Percentiles rank a stretch among this genome's conserved stretches.
Evolutionary conservation across 257 asterid genomes (phyloP).

Genomic region (Cordia subcordata): DNA sequence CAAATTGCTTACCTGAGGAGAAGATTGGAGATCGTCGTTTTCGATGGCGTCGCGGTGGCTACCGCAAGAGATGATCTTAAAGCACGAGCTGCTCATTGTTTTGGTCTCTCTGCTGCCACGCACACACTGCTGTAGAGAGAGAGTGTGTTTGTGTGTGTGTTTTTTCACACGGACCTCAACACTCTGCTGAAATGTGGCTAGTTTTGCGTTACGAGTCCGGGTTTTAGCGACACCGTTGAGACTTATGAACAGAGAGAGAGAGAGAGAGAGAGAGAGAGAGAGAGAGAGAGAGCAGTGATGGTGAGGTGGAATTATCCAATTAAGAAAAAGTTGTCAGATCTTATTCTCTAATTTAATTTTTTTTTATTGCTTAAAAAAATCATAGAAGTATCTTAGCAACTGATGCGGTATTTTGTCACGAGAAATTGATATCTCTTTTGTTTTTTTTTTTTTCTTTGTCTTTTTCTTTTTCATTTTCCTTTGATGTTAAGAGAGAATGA

Average conservation of each 20-base stretch:
- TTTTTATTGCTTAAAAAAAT: neutral
- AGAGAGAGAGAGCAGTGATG: neutral
- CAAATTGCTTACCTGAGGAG: slow-evolving; percentile 35
- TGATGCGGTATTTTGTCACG: neutral
- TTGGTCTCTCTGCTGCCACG: slow-evolving; percentile 39
- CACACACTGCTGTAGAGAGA: neutral
- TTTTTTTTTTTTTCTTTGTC: too few species aligned
- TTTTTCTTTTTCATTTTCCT: too few species aligned
- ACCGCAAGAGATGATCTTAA: slow-evolving; percentile 75
- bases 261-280: neutral
- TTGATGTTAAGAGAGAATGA: too few species aligned
- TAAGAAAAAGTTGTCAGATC: slow-evolving; percentile 16
- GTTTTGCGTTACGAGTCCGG: slow-evolving; percentile 45
- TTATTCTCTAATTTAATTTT: neutral
- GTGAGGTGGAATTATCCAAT: slow-evolving; percentile 6
- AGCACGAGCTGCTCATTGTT: slow-evolving; percentile 42
- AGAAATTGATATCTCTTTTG: neutral
- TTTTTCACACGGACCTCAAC: slow-evolving; percentile 41
- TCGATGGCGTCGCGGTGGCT: slow-evolving; percentile 56
- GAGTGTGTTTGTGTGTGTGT: neutral
- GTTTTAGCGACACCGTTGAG: slow-evolving; percentile 20
- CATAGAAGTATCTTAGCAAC: too few species aligned
- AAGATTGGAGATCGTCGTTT: slow-evolving; percentile 49
- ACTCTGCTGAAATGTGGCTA: slow-evolving; percentile 41
- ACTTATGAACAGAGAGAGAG: neutral